Base-by-base conservation (phyloP, 1,139 yeast genomes). In the Scheffersomyces titani region DNA sequence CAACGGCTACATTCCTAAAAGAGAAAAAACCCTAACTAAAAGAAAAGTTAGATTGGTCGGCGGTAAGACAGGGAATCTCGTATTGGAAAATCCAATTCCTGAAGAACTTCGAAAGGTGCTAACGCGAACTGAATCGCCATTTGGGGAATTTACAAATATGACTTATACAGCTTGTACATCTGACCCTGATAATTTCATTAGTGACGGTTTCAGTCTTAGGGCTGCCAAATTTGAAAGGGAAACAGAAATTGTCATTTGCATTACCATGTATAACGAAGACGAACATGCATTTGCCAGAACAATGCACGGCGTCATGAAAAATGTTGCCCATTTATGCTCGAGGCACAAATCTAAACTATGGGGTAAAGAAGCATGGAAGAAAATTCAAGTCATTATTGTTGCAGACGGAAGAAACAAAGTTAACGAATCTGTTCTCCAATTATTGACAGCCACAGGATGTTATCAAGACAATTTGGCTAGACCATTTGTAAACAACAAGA, bases 341-440 rank as follows among this genome's bases (percentile, higher is more conserved):
- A 85, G 98, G 70, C 82, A 84, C 56, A 89, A 87, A 68, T 89
- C 97, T 49, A 80, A 90, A 52, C 88, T 89, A 19, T 94, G 99
- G 99, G 98, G 98, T 6, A 87, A 87, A 63, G 96, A 92, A 60
- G 90, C 96, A 22, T 94, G 99, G 99, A 92, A 94, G 69, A 93
- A 92, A 71, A 87, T 93, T 44, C 97, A 93, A 57, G 97, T 94
- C 11, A 79, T 90, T 53, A 88, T 94, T 65, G 91, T 93, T 44
- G 87, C 97, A 51, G 99, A 94, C 75, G 99, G 99, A 64, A 86
- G 99, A 74, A 85, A 90, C 57, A 92, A 92, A 68, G 88, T 93
- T 51, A 83, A 87, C 65, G 90, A 89, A 36, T 88, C 96, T 19
- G 94, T 93, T 1, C 75, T 93, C 54, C 97, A 92, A 70, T 84